Percentiles rank a stretch among this genome's conserved stretches.
Conservation (phyloP, 371 early-diverging fungal species). For the Mortierella sp. region DNA sequence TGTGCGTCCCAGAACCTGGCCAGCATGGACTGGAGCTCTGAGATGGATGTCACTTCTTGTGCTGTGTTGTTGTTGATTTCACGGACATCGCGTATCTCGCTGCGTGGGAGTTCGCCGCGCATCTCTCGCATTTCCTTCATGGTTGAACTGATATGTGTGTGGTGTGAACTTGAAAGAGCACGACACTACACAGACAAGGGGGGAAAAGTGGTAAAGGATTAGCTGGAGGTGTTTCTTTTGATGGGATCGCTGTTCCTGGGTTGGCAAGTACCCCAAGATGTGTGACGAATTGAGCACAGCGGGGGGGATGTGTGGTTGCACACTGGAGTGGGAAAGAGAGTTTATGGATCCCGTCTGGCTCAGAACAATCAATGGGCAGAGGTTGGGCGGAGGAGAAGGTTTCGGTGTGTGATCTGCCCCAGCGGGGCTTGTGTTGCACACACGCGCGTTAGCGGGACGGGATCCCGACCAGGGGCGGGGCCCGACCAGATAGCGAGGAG, state of each 20-base stretch:
- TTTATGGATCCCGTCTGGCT: constrained; percentile 1
- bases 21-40: constrained; percentile 51
- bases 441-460: background rate
- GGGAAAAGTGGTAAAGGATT: background rate
- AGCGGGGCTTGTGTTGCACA: background rate
- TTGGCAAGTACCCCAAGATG: background rate
- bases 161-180: background rate
- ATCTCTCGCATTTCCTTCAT: constrained; percentile 28
- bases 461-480: constrained; percentile 2
- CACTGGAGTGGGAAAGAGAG: background rate
- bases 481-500: background rate
- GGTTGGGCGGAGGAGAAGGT: background rate
- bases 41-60: constrained; percentile 50
- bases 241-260: too few relatives aligned
- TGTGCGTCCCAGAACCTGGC: constrained; percentile 53
- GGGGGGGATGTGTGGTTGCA: too few relatives aligned
- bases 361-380: background rate
- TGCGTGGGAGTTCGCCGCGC: constrained; percentile 18
- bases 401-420: background rate
- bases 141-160: constrained; percentile 12
- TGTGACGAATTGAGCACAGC: background rate
- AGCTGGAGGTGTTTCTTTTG: constrained; percentile 1
- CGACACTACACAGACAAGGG: background rate
- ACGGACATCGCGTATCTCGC: constrained; percentile 32
- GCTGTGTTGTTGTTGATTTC: constrained; percentile 43